Conservation (phyloP, 1,284 basidiomycete species). For the Xerocomus minutiporus region DNA sequence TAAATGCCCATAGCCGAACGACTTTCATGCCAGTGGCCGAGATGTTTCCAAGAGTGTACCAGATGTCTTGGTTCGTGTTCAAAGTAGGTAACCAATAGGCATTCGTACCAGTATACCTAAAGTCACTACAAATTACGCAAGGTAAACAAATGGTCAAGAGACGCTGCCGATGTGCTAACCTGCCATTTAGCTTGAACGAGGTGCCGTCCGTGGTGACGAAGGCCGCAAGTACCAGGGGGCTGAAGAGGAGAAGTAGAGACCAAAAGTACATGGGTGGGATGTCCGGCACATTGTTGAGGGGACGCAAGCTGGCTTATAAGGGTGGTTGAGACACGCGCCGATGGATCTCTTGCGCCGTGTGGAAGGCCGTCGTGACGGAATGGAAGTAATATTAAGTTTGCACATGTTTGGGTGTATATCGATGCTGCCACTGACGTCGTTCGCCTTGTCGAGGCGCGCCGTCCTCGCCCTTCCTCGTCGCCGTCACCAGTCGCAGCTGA, state of each 20-base stretch:
- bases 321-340: slow-evolving; percentile 6
- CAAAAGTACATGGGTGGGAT: slow-evolving; percentile 19
- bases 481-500: slow-evolving; percentile 17
- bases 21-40: slow-evolving; percentile 54
- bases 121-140: slow-evolving; percentile 34
- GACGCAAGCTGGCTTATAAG: slow-evolving; percentile 20
- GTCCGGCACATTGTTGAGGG: not conserved
- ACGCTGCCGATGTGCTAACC: slow-evolving; percentile 27
- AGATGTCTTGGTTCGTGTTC: slow-evolving; percentile 54
- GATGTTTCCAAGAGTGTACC: slow-evolving; percentile 54
- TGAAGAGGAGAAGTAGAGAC: slow-evolving; percentile 13
- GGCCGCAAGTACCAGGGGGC: slow-evolving; percentile 16
- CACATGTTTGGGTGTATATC: not conserved
- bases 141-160: slow-evolving; percentile 1
- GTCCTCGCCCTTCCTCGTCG: not conserved
- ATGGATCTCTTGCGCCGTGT: too few species aligned
- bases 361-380: too few species aligned
- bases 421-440: slow-evolving; percentile 11
- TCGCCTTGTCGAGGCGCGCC: slow-evolving; percentile 1
- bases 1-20: slow-evolving; percentile 64
- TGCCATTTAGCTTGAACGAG: slow-evolving; percentile 51
- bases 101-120: slow-evolving; percentile 60
- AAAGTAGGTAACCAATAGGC: slow-evolving; percentile 64
- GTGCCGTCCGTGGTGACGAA: slow-evolving; percentile 43
- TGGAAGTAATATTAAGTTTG: not conserved